Evolutionary conservation across 495 filamentous ascomycete species (phyloP), one percentile per base, ranked within the genome.

Genomic region (Penicillium canescens): DNA sequence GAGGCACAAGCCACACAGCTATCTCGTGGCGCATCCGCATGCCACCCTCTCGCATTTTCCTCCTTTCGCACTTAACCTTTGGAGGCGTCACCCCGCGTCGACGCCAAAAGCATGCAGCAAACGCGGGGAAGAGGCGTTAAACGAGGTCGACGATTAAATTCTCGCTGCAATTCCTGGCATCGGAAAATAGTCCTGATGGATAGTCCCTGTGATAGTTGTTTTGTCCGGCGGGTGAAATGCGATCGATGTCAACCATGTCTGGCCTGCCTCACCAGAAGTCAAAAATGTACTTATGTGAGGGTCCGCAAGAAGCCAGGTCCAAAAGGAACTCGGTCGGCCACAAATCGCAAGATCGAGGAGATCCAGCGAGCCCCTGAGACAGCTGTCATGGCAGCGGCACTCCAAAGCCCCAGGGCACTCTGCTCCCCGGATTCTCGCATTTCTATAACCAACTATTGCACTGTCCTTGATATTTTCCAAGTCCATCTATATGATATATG

Each of bases 221-320:
- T 55, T 26, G 39, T 60, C 3, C 57, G 57, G 6, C 46, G 57
- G 14, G 57, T 60, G 8, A 60, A 45, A 35, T 60, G 57, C 34
- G 57, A 60, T 60, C 53, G 57, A n/a, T 48, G 56, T 21, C 34
- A 42, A 38, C 54, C 57, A 20, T 60, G 57, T 41, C 40, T 51
- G 34, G 39, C 53, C 10, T 60, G 57, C 41, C 16, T 52, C 18
- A 52, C 33, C 12, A 39, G 53, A 42, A 23, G 20, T 13, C 57
- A 60, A 35, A 36, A 4, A 11, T 60, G 57, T 52, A 60, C 57
- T 13, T 60, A 56, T 41, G 31, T 57, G 38, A 53, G 55, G 31
- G 49, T 60, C 23, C 57, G 57, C 42, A 56, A 55, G 21, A 51
- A 42, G 28, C 57, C 53, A 3, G 57, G 57, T 13, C 57, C 57